Conservation (phyloP, 2,329 filamentous ascomycete species). For the Epicoccum nigrum region DNA sequence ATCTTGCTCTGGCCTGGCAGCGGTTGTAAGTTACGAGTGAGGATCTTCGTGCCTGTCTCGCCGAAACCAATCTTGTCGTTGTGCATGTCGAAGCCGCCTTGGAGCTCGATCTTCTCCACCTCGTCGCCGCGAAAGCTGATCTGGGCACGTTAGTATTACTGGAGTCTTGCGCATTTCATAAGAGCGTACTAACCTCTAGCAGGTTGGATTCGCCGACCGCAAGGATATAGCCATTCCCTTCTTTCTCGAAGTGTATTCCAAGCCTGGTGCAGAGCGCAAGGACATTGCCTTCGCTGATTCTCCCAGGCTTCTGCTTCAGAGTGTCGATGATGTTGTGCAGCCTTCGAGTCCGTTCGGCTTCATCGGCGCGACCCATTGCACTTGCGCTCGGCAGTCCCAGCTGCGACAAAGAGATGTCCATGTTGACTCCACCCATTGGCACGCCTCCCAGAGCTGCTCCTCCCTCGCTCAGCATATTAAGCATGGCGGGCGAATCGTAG, state of each 20-base stretch:
- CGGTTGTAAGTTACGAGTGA: constrained; percentile 69
- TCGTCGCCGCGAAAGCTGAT: constrained; percentile 39
- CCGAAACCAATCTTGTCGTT: constrained; percentile 57
- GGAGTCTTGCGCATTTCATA: not conserved
- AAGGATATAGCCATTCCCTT: constrained; percentile 41
- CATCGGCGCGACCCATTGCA: constrained; percentile 53
- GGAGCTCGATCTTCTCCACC: constrained; percentile 65
- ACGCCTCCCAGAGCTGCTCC: constrained; percentile 48
- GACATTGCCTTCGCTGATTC: constrained; percentile 77
- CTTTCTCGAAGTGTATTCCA: constrained; percentile 60
- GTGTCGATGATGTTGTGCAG: constrained; percentile 68
- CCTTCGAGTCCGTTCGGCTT: constrained; percentile 58
- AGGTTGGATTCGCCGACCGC: constrained; percentile 42
- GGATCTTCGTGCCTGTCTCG: constrained; percentile 65
- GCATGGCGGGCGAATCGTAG: constrained; percentile 52
- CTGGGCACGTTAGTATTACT: constrained; percentile 26
- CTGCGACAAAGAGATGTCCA: constrained; percentile 49
- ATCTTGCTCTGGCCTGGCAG: constrained; percentile 66
- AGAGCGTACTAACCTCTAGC: constrained; percentile 2
- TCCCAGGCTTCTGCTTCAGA: constrained; percentile 70
- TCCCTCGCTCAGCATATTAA: constrained; percentile 50
- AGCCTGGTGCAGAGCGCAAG: constrained; percentile 71
- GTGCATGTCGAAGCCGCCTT: constrained; percentile 66
- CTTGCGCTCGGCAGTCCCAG: constrained; percentile 50
- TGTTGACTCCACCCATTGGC: constrained; percentile 43